Base-by-base conservation (phyloP, 2,329 filamentous ascomycete species). In the Talaromyces sp. region DNA sequence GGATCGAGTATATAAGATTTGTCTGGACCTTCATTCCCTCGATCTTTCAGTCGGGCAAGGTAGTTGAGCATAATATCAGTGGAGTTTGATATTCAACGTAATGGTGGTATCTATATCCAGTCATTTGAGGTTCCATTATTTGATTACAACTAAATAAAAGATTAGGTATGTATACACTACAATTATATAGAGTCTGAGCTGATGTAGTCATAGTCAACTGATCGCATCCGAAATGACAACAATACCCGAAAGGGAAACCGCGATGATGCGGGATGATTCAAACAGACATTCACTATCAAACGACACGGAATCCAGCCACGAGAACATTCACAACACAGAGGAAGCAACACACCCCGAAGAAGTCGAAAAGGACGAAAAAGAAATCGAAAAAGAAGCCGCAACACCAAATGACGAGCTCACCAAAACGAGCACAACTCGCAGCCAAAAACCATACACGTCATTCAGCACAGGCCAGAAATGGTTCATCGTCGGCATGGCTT, bases 401-500 rank as follows among this genome's bases (percentile, higher is more conserved):
- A 57, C 24, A 11, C 11, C 50, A 11, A 22, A 45, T 14, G 35
- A 31, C n/a, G 39, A 45, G 37, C 41, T 65, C 6, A 43, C 50
- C 13, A 62, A 58, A 47, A 39, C 58, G 50, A 47, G 24, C 16
- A 66, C 65, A n/a, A 27, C 24, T 19, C 22, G n/a, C 37, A 63
- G 49, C 41, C 31, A 54, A 22, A 63, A 63, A 24, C 63, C 63
- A 4, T 70, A 73, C 61, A 73, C 70, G 2, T 70, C 75, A 35
- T 79, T 79, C 64, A 72, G 64, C 37, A 69, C 65, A 27, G 49
- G 68, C 35, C 69, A 79, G 61, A 79, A 77, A 65, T 67, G 70
- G 54, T 74, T 77, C 65, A 78, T 80, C 13, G 71, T 79, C 33
- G 66, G 71, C 57, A 76, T 80, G 73, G 75, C 77, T 14, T 71